A percentile compares a stretch with the other conserved stretches of the same genome.
Conservation (phyloP, 352 stramenopile species). For the Phytophthora rubi region DNA sequence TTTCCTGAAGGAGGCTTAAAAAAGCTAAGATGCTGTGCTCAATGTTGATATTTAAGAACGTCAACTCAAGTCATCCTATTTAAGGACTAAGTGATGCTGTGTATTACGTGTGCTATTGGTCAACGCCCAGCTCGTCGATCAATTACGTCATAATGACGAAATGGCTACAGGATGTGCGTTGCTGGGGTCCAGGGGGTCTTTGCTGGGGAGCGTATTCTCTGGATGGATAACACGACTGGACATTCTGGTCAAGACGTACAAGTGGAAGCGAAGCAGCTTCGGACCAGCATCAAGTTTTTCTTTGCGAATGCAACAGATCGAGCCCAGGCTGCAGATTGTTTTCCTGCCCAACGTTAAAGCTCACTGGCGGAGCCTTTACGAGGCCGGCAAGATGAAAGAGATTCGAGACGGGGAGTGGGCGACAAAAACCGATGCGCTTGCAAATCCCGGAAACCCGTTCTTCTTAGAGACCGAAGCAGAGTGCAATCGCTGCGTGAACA, state of each 20-base stretch:
- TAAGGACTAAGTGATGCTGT: too few species aligned
- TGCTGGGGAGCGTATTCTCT: background rate
- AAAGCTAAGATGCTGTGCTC: too few species aligned
- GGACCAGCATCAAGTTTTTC: background rate
- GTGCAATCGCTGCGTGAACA: background rate
- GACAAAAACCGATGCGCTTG: background rate
- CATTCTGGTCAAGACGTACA: background rate
- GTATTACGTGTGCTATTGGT: too few species aligned
- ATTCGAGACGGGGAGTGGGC: background rate
- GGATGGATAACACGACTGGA: background rate
- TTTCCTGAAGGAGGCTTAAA: too few species aligned
- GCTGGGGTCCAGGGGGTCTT: background rate
- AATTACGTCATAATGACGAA: too few species aligned
- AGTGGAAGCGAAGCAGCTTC: background rate
- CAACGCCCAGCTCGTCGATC: too few species aligned
- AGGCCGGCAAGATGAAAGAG: background rate
- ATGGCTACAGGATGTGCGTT: background rate
- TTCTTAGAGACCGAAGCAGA: background rate
- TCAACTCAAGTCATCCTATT: too few species aligned
- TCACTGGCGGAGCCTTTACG: background rate
- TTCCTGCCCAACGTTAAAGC: background rate
- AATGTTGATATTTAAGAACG: too few species aligned
- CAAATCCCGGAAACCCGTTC: background rate
- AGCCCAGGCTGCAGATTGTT: background rate
- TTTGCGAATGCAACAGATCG: background rate